Conservation (phyloP, 345 rosid species). For the Abelmoschus esculentus region DNA sequence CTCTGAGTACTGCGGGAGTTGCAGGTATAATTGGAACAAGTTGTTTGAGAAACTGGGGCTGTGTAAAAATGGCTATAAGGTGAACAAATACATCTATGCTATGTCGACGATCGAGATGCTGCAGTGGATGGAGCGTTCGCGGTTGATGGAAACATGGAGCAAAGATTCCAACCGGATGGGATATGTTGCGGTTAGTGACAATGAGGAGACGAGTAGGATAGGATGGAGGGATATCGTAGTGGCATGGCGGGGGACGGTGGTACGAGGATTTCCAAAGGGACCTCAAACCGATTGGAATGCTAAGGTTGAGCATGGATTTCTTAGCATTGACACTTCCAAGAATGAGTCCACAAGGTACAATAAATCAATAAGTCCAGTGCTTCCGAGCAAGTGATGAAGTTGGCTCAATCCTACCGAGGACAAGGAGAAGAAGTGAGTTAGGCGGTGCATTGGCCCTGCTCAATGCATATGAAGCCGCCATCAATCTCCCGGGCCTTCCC, state of each 20-base stretch:
- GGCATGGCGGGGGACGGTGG: constrained; percentile 44
- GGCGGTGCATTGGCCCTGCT: constrained; percentile 41
- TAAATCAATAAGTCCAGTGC: constrained; percentile 41
- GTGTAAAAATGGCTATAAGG: constrained; percentile 22
- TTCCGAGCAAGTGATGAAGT: constrained; percentile 29
- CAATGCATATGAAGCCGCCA: constrained; percentile 32
- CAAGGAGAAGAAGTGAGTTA: constrained; percentile 35
- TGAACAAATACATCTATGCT: constrained; percentile 33
- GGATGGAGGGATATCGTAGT: constrained; percentile 41
- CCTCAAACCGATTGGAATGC: constrained; percentile 24
- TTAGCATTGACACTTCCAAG: constrained; percentile 33
- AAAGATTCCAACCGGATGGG: constrained; percentile 48
- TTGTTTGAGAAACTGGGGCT: constrained; percentile 26
- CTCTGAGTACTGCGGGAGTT: constrained; percentile 38
- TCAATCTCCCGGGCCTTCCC: background rate
- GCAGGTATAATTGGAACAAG: constrained; percentile 23
- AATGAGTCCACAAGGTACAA: constrained; percentile 27
- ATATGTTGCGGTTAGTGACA: constrained; percentile 29
- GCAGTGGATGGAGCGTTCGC: constrained; percentile 27
- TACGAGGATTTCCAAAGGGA: constrained; percentile 24
- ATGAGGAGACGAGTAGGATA: constrained; percentile 21
- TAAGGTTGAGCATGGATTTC: constrained; percentile 35
- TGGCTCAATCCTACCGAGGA: constrained; percentile 18
- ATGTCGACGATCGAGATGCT: constrained; percentile 36
- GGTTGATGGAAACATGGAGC: constrained; percentile 22